Evolutionary conservation across 164 flowering plant genomes (phyloP).

Genomic region (Houttuynia cordata): DNA sequence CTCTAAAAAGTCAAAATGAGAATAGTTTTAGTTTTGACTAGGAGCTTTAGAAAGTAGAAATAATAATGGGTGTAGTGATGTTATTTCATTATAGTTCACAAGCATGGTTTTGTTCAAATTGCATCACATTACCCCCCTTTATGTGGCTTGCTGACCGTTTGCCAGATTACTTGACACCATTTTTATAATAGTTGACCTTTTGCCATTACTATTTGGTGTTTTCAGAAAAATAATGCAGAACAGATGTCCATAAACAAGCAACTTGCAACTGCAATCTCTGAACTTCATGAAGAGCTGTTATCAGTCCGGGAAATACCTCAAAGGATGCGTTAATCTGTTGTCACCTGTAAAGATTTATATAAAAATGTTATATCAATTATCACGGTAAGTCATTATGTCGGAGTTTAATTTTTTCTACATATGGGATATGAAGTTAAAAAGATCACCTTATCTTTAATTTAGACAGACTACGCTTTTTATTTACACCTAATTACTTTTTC

Average conservation of each 20-base stretch:
- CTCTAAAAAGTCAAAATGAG: too few species aligned
- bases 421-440: background rate
- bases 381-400: conserved; percentile 36
- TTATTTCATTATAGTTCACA: too few species aligned
- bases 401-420: background rate
- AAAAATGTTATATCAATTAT: conserved; percentile 37
- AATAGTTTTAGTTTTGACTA: too few species aligned
- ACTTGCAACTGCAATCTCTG: conserved; percentile 37
- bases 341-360: conserved; percentile 49
- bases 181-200: too few species aligned
- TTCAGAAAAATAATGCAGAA: conserved; percentile 43
- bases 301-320: conserved; percentile 39
- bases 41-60: too few species aligned
- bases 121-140: too few species aligned
- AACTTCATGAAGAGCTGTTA: conserved; percentile 50
- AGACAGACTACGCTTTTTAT: too few species aligned
- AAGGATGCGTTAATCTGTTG: conserved; percentile 41
- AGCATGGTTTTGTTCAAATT: too few species aligned
- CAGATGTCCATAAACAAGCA: conserved; percentile 40
- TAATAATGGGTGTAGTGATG: too few species aligned
- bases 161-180: too few species aligned
- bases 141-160: too few species aligned
- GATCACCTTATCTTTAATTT: background rate
- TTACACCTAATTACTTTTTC: background rate
- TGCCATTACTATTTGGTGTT: background rate